Base-by-base conservation (phyloP, 2,329 filamentous ascomycete species). In the Nigrospora sphaerica region DNA sequence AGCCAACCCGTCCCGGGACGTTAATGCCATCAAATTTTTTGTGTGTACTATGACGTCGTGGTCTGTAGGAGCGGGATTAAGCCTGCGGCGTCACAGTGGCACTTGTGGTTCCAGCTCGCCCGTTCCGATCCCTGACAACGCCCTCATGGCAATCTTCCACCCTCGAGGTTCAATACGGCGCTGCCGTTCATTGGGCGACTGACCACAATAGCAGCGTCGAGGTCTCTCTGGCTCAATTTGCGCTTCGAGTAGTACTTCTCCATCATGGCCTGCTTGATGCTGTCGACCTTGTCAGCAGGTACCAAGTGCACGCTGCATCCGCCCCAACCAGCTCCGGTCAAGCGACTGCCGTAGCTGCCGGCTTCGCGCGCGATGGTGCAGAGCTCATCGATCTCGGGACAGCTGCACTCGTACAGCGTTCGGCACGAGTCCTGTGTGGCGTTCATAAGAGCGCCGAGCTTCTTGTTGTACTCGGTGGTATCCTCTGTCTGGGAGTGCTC, bases 261-360 rank as follows among this genome's bases (percentile, higher is more conserved):
- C 57, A 86, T 80, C 77, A 93, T 82, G 6, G 88, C 88, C 58
- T 79, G 74, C 63, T 80, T 88, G 18, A 98, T 87, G 23, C 72
- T 79, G 6, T 85, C 82, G 1, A 96, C 86, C 66, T 86, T 92
- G 58, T 89, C 79, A 48, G 82, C 86, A 0, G 92, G 86, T 44
- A 97, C 86, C 47, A 98, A 77, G 69, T 98, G 93, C 48, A 98
- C 92, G 50, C 82, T 93, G 70, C 93, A 97, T 3, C 93, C 93
- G 51, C 93, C 93, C 93, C 93, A 98, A 3, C 93, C 93, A 1
- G 93, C 93, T 35, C 93, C 93, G 0, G 92, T 97, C 56, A 96
- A 70, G 23, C 92, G 75, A 56, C 86, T 90, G 28, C 92, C 93
- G 62, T 89, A 90, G 16, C 87, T 81, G 2, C 93, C 93, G 1